These are phyloP conservation scores for Zostera marina DNA, from an alignment of 116 monocot genomes.

Conservation along the genomic window DNA sequence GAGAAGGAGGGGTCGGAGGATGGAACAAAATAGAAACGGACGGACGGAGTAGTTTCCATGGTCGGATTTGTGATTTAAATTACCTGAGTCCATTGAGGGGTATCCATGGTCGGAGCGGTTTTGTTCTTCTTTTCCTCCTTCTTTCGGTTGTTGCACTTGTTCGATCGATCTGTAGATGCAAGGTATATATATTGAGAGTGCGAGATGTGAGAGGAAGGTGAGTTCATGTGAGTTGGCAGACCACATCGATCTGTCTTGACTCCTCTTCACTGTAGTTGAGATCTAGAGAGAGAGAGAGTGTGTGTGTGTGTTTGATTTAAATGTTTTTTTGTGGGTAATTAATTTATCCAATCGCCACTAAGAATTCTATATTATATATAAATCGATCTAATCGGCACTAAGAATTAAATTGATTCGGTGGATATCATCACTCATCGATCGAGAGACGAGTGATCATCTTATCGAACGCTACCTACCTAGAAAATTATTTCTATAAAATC, in stretches of 20 bases:
- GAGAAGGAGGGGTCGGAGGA: background rate
- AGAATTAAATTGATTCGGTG: too few relatives aligned
- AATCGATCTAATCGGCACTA: too few relatives aligned
- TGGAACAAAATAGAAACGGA: background rate
- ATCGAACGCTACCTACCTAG: too few relatives aligned
- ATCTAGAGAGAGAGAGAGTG: constrained; percentile 1
- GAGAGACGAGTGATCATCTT: too few relatives aligned
- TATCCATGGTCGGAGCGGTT: background rate
- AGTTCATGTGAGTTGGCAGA: background rate
- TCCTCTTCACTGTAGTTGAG: background rate
- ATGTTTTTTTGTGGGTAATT: too few relatives aligned
- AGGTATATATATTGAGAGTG: background rate
- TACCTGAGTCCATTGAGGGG: constrained; percentile 1
- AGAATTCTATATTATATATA: too few relatives aligned
- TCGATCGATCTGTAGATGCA: background rate
- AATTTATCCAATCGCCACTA: too few relatives aligned
- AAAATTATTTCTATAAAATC: too few relatives aligned
- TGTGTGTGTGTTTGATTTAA: too few relatives aligned
- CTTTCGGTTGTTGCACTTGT: background rate
- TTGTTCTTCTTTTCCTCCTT: background rate
- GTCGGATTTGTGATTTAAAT: background rate
- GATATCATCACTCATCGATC: too few relatives aligned
- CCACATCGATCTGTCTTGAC: background rate
- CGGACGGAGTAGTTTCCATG: background rate
- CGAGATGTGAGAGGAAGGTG: background rate